These are phyloP conservation scores for Beta lomatogona DNA, from an alignment of 179 eudicot species.

Conservation along the genomic window DNA sequence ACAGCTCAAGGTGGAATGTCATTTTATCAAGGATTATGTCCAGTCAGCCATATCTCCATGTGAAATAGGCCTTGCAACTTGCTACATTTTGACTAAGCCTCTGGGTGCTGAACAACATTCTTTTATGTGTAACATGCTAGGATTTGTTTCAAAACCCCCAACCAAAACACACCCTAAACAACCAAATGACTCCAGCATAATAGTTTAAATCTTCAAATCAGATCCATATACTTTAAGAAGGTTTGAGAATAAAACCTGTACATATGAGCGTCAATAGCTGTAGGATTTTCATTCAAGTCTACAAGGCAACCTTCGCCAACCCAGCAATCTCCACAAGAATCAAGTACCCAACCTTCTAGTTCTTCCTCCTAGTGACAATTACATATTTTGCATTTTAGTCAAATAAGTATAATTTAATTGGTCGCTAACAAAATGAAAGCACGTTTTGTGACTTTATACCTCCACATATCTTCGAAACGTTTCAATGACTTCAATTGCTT, in stretches of 20 bases:
- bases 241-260: conserved; percentile 55
- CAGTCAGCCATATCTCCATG: too few species aligned
- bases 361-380: conserved; percentile 48
- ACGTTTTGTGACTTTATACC: conserved; percentile 36
- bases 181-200: too few species aligned
- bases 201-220: background rate
- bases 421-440: background rate
- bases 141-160: too few species aligned
- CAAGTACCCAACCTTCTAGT: conserved; percentile 85
- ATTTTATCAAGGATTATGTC: too few species aligned
- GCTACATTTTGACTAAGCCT: too few species aligned
- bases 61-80: too few species aligned
- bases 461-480: conserved; percentile 57
- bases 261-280: conserved; percentile 85
- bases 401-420: background rate
- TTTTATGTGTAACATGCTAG: too few species aligned
- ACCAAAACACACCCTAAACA: too few species aligned
- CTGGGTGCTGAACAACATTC: too few species aligned
- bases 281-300: conserved; percentile 75
- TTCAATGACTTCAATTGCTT: conserved; percentile 70
- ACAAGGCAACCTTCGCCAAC: conserved; percentile 94
- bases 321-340: conserved; percentile 93
- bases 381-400: background rate
- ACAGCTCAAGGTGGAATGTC: too few species aligned
- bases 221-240: background rate